Evolutionary conservation across 495 filamentous ascomycete genomes (phyloP), one percentile per base, ranked within the genome.

Genomic region (Penicillium desertorum): DNA sequence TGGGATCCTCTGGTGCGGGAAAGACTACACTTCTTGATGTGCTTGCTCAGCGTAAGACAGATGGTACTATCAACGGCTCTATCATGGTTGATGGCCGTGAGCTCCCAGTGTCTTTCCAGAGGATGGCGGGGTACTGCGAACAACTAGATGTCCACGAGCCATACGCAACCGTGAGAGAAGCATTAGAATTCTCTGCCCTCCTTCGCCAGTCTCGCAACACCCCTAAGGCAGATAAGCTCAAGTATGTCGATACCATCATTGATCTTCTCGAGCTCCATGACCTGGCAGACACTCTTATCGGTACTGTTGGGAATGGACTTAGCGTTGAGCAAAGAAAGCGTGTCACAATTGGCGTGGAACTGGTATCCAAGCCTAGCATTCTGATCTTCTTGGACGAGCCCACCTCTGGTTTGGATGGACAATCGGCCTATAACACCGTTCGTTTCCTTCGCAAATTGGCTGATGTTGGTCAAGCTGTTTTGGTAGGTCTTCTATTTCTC

Each of bases 51-150:
- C 85, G 92, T 62, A 91, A 88, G 45, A 88, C 88, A 0, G 90
- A 91, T 78, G 92, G 92, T 67, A 88, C 93, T 4, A 90, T 97
- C 54, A 82, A 81, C 3, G 92, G 92, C 19, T 87, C 91, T 52
- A 88, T 95, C 79, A 71, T 94, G 14, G 90, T 97, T 14, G 89
- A 96, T 60, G 92, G 90, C 1, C 81, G 79, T 22, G 87, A 81
- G 16, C 81, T 89, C 17, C 88, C 92, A 50, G 76, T 82, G 5
- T 91, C 88, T 0, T 96, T 96, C 80, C 90, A 94, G 61, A 84
- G 92, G 48, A 68, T 63, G 17, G 77, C 81, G 3, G 83, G 83
- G 5, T 87, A 83, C 61, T 79, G 76, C 30, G 80, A 86, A 57
- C 84, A 87, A 56, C 66, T 80, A 61, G 87, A 87, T 63, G 68